phyloP scores from a whole-genome alignment of 257 asterid species.

The Solanum raphanifolium region DNA sequence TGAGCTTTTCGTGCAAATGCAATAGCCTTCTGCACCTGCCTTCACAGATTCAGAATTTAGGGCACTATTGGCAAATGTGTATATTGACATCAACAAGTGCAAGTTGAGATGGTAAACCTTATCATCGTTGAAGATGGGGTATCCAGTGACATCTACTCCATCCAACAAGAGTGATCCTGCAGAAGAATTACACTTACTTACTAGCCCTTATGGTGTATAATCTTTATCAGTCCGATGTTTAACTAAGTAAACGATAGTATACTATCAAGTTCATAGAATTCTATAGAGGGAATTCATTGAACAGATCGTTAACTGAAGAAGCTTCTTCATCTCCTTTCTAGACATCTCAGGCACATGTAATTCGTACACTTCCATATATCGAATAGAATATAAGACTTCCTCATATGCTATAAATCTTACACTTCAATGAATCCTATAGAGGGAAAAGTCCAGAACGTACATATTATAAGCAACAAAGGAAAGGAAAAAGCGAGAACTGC shows the following conservation, averaged over 20 bases:
- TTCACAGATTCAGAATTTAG: slow-evolving; percentile 53
- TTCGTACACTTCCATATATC: background rate
- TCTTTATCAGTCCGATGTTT: background rate
- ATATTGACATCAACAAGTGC: slow-evolving; percentile 16
- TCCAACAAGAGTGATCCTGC: slow-evolving; percentile 80
- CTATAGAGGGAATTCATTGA: background rate
- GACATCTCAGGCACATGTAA: background rate
- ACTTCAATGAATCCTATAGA: background rate
- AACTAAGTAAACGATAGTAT: background rate
- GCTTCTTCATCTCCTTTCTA: background rate
- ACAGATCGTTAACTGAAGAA: background rate
- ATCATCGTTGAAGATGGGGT: slow-evolving; percentile 63
- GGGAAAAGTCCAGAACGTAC: background rate
- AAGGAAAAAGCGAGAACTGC: background rate
- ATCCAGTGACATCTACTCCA: slow-evolving; percentile 91
- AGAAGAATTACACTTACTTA: background rate
- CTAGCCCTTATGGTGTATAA: background rate
- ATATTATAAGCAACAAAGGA: background rate
- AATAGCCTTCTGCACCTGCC: slow-evolving; percentile 99
- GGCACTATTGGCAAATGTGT: slow-evolving; percentile 6
- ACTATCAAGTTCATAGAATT: background rate
- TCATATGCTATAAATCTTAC: background rate
- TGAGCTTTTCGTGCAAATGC: slow-evolving; percentile 90
- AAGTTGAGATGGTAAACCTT: slow-evolving; percentile 66
- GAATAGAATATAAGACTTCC: background rate